A percentile compares a stretch with the other conserved stretches of the same genome.
These are phyloP conservation scores for Fragaria iinumae DNA, from an alignment of 306 rosid species.

Conservation along the genomic window DNA sequence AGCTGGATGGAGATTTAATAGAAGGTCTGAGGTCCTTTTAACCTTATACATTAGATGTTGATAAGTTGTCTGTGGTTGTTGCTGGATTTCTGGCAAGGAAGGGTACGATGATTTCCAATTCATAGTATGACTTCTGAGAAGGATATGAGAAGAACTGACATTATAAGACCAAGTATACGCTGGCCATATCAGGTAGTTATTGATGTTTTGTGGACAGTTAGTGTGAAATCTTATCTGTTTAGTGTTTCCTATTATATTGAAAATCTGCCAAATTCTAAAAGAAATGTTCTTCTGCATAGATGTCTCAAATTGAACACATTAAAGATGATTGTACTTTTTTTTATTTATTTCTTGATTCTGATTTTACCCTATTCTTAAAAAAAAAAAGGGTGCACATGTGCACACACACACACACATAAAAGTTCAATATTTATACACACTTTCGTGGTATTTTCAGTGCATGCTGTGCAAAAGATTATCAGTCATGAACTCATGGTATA, in stretches of 20 bases:
- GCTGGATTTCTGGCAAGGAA: slow-evolving; percentile 21
- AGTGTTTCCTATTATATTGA: too few relatives aligned
- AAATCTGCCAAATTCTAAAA: too few relatives aligned
- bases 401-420: neutral
- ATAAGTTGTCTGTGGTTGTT: slow-evolving; percentile 1
- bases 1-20: slow-evolving; percentile 54
- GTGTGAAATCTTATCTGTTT: too few relatives aligned
- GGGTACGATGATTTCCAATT: slow-evolving; percentile 27
- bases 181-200: slow-evolving; percentile 27
- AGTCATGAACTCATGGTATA: neutral
- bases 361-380: neutral
- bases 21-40: slow-evolving; percentile 28
- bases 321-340: neutral
- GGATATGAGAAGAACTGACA: slow-evolving; percentile 25
- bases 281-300: too few relatives aligned
- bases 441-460: too few relatives aligned
- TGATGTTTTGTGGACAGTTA: slow-evolving; percentile 17
- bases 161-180: slow-evolving; percentile 20
- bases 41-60: slow-evolving; percentile 11
- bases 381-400: too few relatives aligned
- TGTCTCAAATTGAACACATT: neutral
- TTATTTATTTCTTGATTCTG: neutral
- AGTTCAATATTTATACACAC: too few relatives aligned
- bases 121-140: slow-evolving; percentile 14
- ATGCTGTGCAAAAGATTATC: too few relatives aligned